A percentile compares a stretch with the other conserved stretches of the same genome.
Conservation (phyloP, 1,139 yeast genomes). For the Hansenula sp. region DNA sequence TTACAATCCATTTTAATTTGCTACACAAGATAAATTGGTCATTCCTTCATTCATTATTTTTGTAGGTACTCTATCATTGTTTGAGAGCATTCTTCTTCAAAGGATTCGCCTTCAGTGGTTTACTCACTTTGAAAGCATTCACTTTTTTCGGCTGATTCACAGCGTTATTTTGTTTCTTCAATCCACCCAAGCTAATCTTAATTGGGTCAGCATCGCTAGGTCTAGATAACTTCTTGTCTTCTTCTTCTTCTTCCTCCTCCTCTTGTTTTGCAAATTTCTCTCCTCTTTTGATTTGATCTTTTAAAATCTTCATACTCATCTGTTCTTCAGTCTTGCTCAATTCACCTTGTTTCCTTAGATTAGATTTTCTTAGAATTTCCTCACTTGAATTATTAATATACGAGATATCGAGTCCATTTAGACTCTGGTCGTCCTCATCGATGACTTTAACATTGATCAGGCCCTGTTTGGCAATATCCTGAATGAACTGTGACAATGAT, state of each 20-base stretch:
- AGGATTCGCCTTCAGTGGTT: conserved; percentile 8
- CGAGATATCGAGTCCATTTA: conserved; percentile 41
- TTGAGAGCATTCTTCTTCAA: conserved; percentile 10
- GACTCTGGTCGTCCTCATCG: conserved; percentile 30
- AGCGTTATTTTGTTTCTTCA: conserved; percentile 4
- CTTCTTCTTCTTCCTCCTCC: conserved; percentile 16
- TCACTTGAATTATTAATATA: conserved; percentile 51
- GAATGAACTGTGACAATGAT: conserved; percentile 66
- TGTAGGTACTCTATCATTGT: background rate
- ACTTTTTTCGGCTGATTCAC: conserved; percentile 7
- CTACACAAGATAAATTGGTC: background rate
- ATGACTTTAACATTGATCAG: conserved; percentile 48
- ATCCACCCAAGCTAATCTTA: conserved; percentile 14
- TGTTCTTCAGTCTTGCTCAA: conserved; percentile 42
- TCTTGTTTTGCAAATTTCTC: conserved; percentile 12
- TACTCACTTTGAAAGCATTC: conserved; percentile 16
- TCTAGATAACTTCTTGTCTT: background rate
- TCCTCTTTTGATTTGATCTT: conserved; percentile 51
- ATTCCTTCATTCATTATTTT: background rate
- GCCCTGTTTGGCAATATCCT: conserved; percentile 56
- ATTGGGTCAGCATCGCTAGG: conserved; percentile 12
- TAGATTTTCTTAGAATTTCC: conserved; percentile 33
- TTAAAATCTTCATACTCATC: conserved; percentile 36
- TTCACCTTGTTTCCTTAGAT: conserved; percentile 31
- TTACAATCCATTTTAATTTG: conserved; percentile 15